Base-by-base conservation (phyloP, 345 rosid genomes). In the Nephelium lappaceum region DNA sequence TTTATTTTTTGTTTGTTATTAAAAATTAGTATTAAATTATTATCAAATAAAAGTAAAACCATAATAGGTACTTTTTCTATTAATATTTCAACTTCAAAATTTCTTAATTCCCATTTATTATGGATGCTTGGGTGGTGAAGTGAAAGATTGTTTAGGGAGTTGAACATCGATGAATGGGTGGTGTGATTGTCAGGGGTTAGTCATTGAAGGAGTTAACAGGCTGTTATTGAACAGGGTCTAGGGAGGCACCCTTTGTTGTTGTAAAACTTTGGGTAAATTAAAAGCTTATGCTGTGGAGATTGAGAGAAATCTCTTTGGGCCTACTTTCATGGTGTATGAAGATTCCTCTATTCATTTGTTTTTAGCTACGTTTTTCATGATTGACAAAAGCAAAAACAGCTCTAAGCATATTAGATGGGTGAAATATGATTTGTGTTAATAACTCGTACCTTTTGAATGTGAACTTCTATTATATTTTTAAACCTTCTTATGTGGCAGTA, bases 341-440 rank as follows among this genome's bases (percentile, higher is more conserved):
- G n/a, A 58, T 73, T 73, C 31, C 57, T 74, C 66, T 38, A 62
- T 36, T 58, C 21, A 73, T 41, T 38, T 41, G 55, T 73, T 57
- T 65, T 55, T 4, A 25, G 24, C 67, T 58, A 57, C 53, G 41
- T 16, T 51, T 45, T 63, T 31, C 39, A 45, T 74, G 16, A 3
- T 25, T 47, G 70, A 41, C 43, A 27, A 63, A 63, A 16, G 60
- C 27, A 27, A 74, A 74, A 41, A 38, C 27, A 60, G 11, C 12
- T 21, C 1, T 7, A 60, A 60, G 12, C 11, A 7, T 60, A 15
- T 23, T 60, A 60, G 12, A 60, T 60, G 24, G 64, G 64, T 21
- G 64, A 60, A 53, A 60, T 60, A 10, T 23, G 27, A 60, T 6
- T 60, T 19, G 64, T 21, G 64, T n/a, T 53, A 21, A 23, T 60